phyloP scores from a whole-genome alignment of 2,329 filamentous ascomycete species.

The Chalara sp. region DNA sequence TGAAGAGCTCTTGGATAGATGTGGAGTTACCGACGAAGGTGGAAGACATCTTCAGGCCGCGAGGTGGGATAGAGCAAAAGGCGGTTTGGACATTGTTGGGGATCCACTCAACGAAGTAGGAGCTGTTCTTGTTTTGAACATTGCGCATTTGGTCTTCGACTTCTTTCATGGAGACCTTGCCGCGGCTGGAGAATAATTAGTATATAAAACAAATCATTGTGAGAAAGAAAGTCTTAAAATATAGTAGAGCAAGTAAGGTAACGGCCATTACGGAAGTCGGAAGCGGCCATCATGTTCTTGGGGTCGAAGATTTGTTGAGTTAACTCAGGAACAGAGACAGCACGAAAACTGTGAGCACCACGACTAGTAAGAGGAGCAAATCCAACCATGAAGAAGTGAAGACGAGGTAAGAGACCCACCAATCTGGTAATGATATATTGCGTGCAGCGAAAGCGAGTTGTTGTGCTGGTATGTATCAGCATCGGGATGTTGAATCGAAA shows the following conservation, averaged over 20 bases:
- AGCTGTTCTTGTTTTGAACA: constrained; percentile 98
- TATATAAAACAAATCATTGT: background rate
- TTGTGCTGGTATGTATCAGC: constrained; percentile 34
- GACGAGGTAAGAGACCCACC: constrained; percentile 32
- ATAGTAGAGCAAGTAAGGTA: constrained; percentile 99
- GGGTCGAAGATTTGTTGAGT: constrained; percentile 99
- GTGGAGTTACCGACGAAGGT: constrained; percentile 99
- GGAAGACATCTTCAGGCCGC: no score
- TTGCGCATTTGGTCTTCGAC: no score
- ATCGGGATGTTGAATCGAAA: background rate
- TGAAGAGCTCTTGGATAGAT: constrained; percentile 99
- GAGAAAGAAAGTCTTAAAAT: constrained; percentile 47
- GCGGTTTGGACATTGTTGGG: no score
- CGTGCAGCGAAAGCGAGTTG: constrained; percentile 42
- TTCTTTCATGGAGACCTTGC: constrained; percentile 99
- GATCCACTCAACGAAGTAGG: no score
- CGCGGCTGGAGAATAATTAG: constrained; percentile 59
- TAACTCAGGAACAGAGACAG: constrained; percentile 93
- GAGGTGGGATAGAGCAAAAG: no score
- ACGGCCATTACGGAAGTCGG: constrained; percentile 98
- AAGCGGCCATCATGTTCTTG: no score
- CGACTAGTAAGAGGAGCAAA: constrained; percentile 98
- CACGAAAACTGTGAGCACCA: constrained; percentile 92
- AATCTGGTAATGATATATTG: constrained; percentile 43
- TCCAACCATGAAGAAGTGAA: no score